A percentile compares a stretch with the other conserved stretches of the same genome.
Conservation (phyloP, 179 eudicot species). For the Beta corolliflora region DNA sequence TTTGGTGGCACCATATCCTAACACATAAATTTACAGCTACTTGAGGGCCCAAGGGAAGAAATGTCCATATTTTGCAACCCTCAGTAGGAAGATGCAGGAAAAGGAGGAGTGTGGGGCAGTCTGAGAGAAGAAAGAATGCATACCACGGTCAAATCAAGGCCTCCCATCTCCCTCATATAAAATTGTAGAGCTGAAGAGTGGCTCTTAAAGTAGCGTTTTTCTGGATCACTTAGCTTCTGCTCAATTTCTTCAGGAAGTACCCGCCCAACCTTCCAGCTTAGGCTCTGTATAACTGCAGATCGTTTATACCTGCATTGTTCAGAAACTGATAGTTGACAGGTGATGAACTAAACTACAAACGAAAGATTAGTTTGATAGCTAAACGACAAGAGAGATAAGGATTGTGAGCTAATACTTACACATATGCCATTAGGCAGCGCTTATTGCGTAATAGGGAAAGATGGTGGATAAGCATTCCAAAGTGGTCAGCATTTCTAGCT, state of each 20-base stretch:
- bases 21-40: slow-evolving; percentile 7
- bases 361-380: neutral
- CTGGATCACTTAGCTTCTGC: slow-evolving; percentile 72
- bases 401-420: slow-evolving; percentile 43
- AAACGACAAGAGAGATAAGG: neutral
- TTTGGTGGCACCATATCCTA: slow-evolving; percentile 98
- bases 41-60: neutral
- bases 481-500: slow-evolving; percentile 71
- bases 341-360: slow-evolving; percentile 3
- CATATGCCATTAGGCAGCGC: slow-evolving; percentile 91
- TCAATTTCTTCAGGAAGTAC: slow-evolving; percentile 77
- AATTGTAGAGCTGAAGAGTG: slow-evolving; percentile 66
- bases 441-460: slow-evolving; percentile 86
- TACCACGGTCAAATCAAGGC: slow-evolving; percentile 90
- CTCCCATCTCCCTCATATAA: slow-evolving; percentile 63
- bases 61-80: neutral
- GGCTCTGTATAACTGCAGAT: slow-evolving; percentile 64
- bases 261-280: slow-evolving; percentile 77
- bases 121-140: slow-evolving; percentile 9
- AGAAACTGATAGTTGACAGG: slow-evolving; percentile 19
- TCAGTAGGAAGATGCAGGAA: neutral
- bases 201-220: slow-evolving; percentile 75
- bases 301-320: slow-evolving; percentile 61
- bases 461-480: slow-evolving; percentile 89
- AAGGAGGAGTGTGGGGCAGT: neutral